Evolutionary conservation across 257 asterid species (phyloP), one percentile per base, ranked within the genome.

Genomic region (Anisodus tanguticus): DNA sequence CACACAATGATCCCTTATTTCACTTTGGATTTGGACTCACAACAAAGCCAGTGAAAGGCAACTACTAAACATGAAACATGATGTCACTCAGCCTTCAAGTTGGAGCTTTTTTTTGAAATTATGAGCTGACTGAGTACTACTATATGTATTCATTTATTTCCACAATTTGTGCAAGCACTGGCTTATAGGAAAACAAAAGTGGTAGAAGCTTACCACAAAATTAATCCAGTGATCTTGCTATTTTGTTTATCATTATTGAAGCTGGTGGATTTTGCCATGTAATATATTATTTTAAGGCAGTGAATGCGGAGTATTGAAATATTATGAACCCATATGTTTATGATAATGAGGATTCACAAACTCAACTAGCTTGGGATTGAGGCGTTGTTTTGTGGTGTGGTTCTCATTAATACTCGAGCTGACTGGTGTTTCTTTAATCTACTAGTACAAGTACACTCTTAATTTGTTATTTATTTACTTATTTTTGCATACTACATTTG

Each of bases 1-100:
- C 90, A 1, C 94, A 93, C 53, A 91, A 93, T 70, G 97, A 94
- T 85, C 98, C 98, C 6, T 91, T 94, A 16, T 94, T 86, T 26
- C 91, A 92, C 0, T 93, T 94, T 74, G 97, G 95, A 13, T 94
- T 84, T 80, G 97, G 98, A 19, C 88, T 94, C 19, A 84, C 88
- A 2, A 93, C 97, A 13, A 49, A 84, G 43, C 84, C 92, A 22
- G 63, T 84, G 68, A 82, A 86, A 58, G 59, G 79, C 35, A 76
- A 82, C 64, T 87, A 74, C 45, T 74, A 74, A 70, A 74, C 41
- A 22, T 6, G 10, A 72, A 31, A 19, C 31, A 47, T 72, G 80
- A 72, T 3, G 64, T 59, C 26, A 59, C 6, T 60, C 63, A 58
- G 63, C 63, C 67, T 60, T 60, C 37, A 60, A 62, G 37, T 3